phyloP scores from a whole-genome alignment of 768 basidiomycete genomes.

The Cantharellus cinnabarinus region DNA sequence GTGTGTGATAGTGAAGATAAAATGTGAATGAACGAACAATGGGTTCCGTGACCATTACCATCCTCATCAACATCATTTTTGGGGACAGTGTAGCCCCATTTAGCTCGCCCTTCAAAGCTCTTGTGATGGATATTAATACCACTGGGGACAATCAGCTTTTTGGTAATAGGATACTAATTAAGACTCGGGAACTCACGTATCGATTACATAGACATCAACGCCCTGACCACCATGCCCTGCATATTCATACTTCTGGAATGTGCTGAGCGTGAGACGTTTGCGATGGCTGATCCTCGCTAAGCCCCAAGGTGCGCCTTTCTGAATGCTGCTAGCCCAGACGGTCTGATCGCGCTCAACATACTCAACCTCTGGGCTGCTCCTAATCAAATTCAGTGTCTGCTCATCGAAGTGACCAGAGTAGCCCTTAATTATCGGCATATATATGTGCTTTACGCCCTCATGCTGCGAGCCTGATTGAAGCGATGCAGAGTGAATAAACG shows the following conservation, averaged over 20 bases:
- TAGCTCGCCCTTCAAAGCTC: constrained; percentile 77
- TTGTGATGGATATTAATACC: constrained; percentile 73
- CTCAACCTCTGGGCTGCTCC: constrained; percentile 71
- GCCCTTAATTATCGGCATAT: constrained; percentile 45
- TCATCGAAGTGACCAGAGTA: constrained; percentile 68
- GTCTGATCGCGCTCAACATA: constrained; percentile 89
- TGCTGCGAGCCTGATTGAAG: constrained; percentile 18
- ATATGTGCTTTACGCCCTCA: constrained; percentile 41
- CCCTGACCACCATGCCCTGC: constrained; percentile 61
- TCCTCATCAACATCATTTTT: constrained; percentile 67
- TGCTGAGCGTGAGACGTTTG: constrained; percentile 45
- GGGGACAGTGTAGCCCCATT: constrained; percentile 89
- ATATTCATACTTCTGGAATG: constrained; percentile 69
- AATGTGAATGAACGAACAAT: constrained; percentile 8
- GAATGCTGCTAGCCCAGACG: constrained; percentile 28
- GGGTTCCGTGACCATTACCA: constrained; percentile 77
- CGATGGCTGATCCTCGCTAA: constrained; percentile 91
- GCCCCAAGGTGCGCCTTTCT: constrained; percentile 79
- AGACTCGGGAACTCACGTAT: constrained; percentile 14
- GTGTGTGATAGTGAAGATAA: neutral
- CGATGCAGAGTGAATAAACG: constrained; percentile 34
- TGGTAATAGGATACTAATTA: neutral
- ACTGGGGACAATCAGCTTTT: constrained; percentile 12
- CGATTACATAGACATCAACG: constrained; percentile 56
- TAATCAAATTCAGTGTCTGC: constrained; percentile 49